Percentiles rank a stretch among this genome's conserved stretches.
phyloP scores from a whole-genome alignment of 148 eudicot genomes.

The Camellia granthamiana region DNA sequence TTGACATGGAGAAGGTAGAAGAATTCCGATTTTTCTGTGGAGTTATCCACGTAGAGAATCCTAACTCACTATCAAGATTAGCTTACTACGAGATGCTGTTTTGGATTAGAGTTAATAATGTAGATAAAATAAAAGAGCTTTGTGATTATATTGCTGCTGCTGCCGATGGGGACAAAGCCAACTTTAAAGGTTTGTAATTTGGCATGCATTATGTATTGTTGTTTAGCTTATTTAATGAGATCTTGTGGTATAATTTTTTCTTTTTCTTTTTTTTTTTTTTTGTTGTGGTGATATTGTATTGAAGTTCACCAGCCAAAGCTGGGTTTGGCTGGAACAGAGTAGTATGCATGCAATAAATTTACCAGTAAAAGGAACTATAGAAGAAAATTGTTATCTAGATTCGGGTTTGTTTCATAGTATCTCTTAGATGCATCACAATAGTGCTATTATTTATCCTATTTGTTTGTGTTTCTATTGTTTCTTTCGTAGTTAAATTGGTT shows the following conservation, averaged over 20 bases:
- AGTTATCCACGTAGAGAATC: constrained; percentile 54
- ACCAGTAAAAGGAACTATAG: background rate
- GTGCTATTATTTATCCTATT: background rate
- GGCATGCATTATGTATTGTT: background rate
- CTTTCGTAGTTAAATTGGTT: background rate
- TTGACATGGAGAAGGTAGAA: constrained; percentile 62
- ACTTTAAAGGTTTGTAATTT: constrained; percentile 54
- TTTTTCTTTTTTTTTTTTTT: too few species aligned
- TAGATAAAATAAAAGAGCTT: constrained; percentile 66
- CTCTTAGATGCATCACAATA: background rate
- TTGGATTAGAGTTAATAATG: constrained; percentile 58
- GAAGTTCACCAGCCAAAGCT: background rate
- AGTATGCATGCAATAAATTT: background rate
- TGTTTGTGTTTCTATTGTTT: background rate
- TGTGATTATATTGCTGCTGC: constrained; percentile 32
- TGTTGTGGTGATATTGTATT: background rate
- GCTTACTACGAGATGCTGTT: constrained; percentile 93
- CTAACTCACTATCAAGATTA: constrained; percentile 51
- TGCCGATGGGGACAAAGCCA: constrained; percentile 35
- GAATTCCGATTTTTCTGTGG: constrained; percentile 60
- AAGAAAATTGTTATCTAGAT: background rate
- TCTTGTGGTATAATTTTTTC: background rate
- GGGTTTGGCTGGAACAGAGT: constrained; percentile 7
- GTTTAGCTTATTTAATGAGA: background rate
- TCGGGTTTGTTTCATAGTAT: background rate